A percentile compares a stretch with the other conserved stretches of the same genome.
Evolutionary conservation across 2,329 filamentous ascomycete genomes (phyloP).

Genomic region (Mycogone perniciosa): DNA sequence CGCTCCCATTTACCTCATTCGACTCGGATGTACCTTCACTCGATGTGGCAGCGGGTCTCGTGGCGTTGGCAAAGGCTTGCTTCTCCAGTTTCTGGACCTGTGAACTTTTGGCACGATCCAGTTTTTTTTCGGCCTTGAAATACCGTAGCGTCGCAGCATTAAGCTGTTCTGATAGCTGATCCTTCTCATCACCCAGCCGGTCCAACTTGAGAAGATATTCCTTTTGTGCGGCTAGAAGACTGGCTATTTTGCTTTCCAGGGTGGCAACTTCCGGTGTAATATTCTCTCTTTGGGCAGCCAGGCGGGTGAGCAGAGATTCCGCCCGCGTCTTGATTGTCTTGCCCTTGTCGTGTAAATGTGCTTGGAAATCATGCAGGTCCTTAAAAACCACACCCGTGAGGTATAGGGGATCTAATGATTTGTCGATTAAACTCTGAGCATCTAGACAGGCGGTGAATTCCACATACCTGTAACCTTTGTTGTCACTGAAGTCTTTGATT

Average conservation of each 20-base stretch:
- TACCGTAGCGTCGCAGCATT: slow-evolving; percentile 86
- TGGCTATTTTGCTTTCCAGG: slow-evolving; percentile 68
- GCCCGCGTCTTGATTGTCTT: slow-evolving; percentile 71
- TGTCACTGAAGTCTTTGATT: slow-evolving; percentile 35
- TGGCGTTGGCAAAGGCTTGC: slow-evolving; percentile 69
- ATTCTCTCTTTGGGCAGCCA: slow-evolving; percentile 46
- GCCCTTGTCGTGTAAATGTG: slow-evolving; percentile 70
- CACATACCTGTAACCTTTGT: slow-evolving; percentile 14
- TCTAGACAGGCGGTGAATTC: background rate
- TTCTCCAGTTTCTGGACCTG: slow-evolving; percentile 90
- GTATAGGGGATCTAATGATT: slow-evolving; percentile 43
- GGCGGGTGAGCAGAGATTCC: slow-evolving; percentile 56
- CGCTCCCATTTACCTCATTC: slow-evolving; percentile 48
- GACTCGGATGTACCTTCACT: slow-evolving; percentile 43
- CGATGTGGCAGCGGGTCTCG: slow-evolving; percentile 36
- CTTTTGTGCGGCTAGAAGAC: slow-evolving; percentile 76
- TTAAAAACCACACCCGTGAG: slow-evolving; percentile 56
- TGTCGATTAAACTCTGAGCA: background rate
- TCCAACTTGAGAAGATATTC: slow-evolving; percentile 71
- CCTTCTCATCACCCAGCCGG: slow-evolving; percentile 68
- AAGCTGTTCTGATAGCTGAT: slow-evolving; percentile 76
- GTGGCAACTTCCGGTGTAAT: slow-evolving; percentile 62
- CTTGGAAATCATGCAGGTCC: slow-evolving; percentile 66
- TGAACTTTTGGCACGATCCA: slow-evolving; percentile 81
- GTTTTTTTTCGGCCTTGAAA: slow-evolving; percentile 89